Percentiles rank a stretch among this genome's conserved stretches.
These are phyloP conservation scores for Solanum ossicruentum DNA, from an alignment of 257 asterid genomes.

Conservation along the genomic window DNA sequence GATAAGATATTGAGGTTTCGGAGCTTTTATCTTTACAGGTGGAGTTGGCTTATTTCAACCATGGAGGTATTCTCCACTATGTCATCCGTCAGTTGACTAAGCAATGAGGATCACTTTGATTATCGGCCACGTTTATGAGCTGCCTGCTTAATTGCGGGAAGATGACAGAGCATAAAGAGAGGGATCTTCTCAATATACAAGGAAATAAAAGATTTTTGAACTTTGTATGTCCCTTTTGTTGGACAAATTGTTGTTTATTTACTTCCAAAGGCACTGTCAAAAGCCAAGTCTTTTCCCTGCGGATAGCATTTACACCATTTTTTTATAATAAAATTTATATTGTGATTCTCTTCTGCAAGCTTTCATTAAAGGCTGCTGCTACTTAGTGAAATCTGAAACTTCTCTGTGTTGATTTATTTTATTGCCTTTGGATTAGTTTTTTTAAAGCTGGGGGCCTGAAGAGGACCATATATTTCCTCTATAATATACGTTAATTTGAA, in stretches of 20 bases:
- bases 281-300: neutral
- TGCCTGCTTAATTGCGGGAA: neutral
- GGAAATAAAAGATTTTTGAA: conserved; percentile 5
- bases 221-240: neutral
- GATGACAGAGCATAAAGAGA: neutral
- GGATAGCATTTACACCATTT: neutral
- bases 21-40: neutral
- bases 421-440: neutral
- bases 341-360: neutral
- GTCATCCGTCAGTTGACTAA: conserved; percentile 62
- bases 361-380: neutral
- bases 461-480: neutral
- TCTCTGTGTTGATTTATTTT: neutral
- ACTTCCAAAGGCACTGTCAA: neutral
- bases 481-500: neutral
- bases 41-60: conserved; percentile 43
- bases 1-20: neutral
- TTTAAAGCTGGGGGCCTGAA: neutral
- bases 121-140: neutral
- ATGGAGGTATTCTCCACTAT: conserved; percentile 83
- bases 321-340: conserved; percentile 18
- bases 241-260: neutral
- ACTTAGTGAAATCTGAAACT: neutral
- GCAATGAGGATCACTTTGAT: conserved; percentile 19
- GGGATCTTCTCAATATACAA: conserved; percentile 2